A percentile compares a stretch with the other conserved stretches of the same genome.
These are phyloP conservation scores for Triticum urartu DNA, from an alignment of 176 grass and related monocot genomes.

Conservation along the genomic window DNA sequence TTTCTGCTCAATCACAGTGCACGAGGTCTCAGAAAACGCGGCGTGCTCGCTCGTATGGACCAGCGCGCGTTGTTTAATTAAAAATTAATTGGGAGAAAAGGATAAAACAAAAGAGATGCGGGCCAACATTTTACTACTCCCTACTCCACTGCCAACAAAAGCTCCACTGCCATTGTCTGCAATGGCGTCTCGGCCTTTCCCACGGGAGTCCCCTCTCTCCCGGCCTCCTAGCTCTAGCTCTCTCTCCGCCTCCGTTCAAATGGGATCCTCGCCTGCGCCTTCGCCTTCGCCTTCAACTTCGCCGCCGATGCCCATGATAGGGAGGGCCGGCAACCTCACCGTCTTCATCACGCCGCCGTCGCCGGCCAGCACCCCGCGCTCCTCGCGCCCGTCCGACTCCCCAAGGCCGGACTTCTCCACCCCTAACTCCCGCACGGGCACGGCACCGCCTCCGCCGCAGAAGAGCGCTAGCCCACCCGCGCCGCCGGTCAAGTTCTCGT, in stretches of 20 bases:
- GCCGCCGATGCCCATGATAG: constrained; percentile 67
- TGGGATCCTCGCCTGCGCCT: constrained; percentile 36
- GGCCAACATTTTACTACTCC: not conserved
- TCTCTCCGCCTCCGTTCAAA: not conserved
- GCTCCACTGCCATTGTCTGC: constrained; percentile 30
- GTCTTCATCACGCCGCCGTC: constrained; percentile 90
- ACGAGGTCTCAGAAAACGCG: not conserved
- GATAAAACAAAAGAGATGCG: no score
- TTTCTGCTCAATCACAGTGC: no score
- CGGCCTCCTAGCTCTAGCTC: not conserved
- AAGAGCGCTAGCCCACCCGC: not conserved
- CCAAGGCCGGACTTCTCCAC: constrained; percentile 26
- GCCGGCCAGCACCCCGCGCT: constrained; percentile 40
- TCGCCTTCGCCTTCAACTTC: constrained; percentile 28
- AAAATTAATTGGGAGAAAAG: not conserved
- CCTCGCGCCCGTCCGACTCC: constrained; percentile 22
- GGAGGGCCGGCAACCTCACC: constrained; percentile 79
- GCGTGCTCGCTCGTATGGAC: not conserved
- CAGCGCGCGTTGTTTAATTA: not conserved
- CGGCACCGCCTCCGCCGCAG: not conserved
- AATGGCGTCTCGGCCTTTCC: constrained; percentile 44
- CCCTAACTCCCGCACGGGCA: constrained; percentile 20
- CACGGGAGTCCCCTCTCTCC: constrained; percentile 10
- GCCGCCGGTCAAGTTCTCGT: constrained; percentile 30
- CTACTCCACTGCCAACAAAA: constrained; percentile 23